Evolutionary conservation across 2,329 filamentous ascomycete genomes (phyloP).

Genomic region (Parastagonospora avenae): DNA sequence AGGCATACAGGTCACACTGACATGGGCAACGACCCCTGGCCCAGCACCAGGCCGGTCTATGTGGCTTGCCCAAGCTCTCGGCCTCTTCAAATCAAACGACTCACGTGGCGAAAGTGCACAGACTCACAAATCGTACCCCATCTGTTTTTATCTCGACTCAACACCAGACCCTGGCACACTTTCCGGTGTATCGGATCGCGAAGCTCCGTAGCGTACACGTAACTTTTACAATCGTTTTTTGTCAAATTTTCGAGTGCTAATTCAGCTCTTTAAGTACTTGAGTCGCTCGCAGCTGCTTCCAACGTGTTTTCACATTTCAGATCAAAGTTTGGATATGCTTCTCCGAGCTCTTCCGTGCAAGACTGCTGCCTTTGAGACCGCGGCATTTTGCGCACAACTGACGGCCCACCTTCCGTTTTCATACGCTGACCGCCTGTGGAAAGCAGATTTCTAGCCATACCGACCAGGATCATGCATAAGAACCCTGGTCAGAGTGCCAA

Average conservation of each 20-base stretch:
- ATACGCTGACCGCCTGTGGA: slow-evolving; percentile 23
- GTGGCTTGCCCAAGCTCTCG: slow-evolving; percentile 35
- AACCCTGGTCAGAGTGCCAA: slow-evolving; percentile 8
- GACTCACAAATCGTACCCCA: slow-evolving; percentile 3
- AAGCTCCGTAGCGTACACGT: slow-evolving; percentile 7
- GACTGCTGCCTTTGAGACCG: background rate
- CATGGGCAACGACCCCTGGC: slow-evolving; percentile 32
- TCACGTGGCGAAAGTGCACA: slow-evolving; percentile 39
- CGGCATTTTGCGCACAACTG: slow-evolving; percentile 15
- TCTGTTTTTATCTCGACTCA: background rate
- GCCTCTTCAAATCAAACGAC: slow-evolving; percentile 25
- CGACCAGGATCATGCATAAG: slow-evolving; percentile 18
- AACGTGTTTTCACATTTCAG: background rate
- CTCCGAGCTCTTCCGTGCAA: background rate
- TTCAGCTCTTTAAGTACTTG: background rate
- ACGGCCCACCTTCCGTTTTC: slow-evolving; percentile 35
- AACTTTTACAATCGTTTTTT: background rate
- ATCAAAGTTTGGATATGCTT: background rate
- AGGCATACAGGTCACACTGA: slow-evolving; percentile 30
- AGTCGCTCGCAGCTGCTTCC: background rate
- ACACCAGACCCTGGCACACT: slow-evolving; percentile 16
- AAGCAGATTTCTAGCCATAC: slow-evolving; percentile 18
- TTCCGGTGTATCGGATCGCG: slow-evolving; percentile 18
- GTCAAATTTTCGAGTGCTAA: background rate
- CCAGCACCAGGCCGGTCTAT: slow-evolving; percentile 21